These are phyloP conservation scores for Trichoderma koningii DNA, from an alignment of 2,329 filamentous ascomycete genomes.

Conservation along the genomic window DNA sequence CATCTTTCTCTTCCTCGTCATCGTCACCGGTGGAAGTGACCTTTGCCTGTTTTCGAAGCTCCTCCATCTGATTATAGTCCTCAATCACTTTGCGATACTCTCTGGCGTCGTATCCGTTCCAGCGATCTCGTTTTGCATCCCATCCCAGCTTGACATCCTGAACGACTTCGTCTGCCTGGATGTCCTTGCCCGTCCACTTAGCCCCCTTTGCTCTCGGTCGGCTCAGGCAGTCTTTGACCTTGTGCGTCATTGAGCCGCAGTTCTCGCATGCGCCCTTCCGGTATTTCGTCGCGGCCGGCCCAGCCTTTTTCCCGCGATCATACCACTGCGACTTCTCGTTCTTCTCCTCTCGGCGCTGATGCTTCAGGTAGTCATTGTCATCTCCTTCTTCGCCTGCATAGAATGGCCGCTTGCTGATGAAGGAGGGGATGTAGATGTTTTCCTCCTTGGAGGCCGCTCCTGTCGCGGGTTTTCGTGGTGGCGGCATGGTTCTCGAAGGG, in stretches of 20 bases:
- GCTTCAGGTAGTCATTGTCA: conserved; percentile 87
- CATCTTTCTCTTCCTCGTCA: conserved; percentile 47
- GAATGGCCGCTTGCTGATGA: conserved; percentile 97
- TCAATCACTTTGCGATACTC: conserved; percentile 88
- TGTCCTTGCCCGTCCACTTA: conserved; percentile 88
- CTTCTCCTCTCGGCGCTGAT: conserved; percentile 72
- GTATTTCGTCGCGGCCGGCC: conserved; percentile 90
- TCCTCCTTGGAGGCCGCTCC: conserved; percentile 71
- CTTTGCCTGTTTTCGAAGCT: conserved; percentile 62
- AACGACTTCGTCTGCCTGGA: conserved; percentile 86
- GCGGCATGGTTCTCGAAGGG: conserved; percentile 30
- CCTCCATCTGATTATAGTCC: conserved; percentile 84
- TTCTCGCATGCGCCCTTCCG: conserved; percentile 98
- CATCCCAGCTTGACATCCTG: conserved; percentile 87
- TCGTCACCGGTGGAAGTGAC: conserved; percentile 47
- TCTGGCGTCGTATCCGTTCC: conserved; percentile 94
- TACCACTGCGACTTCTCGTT: conserved; percentile 85
- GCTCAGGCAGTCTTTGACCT: conserved; percentile 88
- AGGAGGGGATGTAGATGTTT: conserved; percentile 97
- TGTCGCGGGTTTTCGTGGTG: conserved; percentile 41
- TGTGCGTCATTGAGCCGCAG: conserved; percentile 95
- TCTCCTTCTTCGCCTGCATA: conserved; percentile 81
- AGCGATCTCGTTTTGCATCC: conserved; percentile 96
- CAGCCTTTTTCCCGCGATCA: conserved; percentile 80
- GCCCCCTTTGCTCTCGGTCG: conserved; percentile 87